Base-by-base conservation (phyloP, 306 rosid species). In the Gastrolobium villosum region DNA sequence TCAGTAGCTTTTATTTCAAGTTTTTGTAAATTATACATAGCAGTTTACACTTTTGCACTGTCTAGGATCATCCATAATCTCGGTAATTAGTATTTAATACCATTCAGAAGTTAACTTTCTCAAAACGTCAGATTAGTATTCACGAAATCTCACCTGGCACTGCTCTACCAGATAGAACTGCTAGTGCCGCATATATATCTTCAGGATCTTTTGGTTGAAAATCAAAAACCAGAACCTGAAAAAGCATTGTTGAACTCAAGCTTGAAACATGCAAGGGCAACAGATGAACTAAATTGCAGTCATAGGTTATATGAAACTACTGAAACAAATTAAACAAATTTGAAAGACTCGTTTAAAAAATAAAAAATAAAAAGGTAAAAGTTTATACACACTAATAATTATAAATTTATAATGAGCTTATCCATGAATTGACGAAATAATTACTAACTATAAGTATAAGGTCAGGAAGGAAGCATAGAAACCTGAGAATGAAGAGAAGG, bases 191-290 rank as follows among this genome's bases (percentile, higher is more conserved):
- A 65, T 50, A 87, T 84, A 92, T 65, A 79, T 89, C 90, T 81
- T 92, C 94, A 56, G 99, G 98, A 85, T 92, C 97, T 86, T 86
- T 79, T n/a, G 99, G 99, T 77, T 92, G 99, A 82, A 95, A 95
- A 88, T 92, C 99, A 88, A 84, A 95, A 69, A 92, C 96, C 83
- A 91, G 39, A 26, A 86, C 89, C 99, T 95, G 89, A 63, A 83
- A 67, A 79, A 71, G 7, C 46, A 80, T 43, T 44, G 32, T 56
- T 15, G 60, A 82, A 70, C 14, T 41, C 63, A 54, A 72, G 60
- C 44, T 41, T 61, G 53, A 55, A 75, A 14, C 28, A 10, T 14
- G 54, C 50, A 77, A 79, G 35, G 10, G 7, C 10, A 34, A 35
- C 30, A 50, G 39, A 65, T 64, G 26, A 26, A 28, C 40, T 37